A percentile compares a stretch with the other conserved stretches of the same genome.
Conservation (phyloP, 371 early-diverging fungal genomes). For the Apophysomyces ossiformis region DNA sequence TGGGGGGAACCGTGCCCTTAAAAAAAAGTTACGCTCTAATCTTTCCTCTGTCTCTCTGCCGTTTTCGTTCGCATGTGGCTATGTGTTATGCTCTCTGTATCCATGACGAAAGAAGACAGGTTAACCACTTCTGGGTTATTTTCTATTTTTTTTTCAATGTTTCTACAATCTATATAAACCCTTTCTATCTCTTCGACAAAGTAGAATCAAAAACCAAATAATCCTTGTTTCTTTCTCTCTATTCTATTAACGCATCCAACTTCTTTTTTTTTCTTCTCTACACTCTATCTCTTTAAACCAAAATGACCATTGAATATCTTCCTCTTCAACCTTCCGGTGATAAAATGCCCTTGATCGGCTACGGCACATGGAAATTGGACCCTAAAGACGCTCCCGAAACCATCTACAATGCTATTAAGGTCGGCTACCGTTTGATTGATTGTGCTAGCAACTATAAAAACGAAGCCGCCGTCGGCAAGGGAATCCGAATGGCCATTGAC, state of each 20-base stretch:
- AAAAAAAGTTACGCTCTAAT: no score
- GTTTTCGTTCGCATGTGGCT: no score
- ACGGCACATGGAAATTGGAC: slow-evolving; percentile 42
- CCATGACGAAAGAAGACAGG: background rate
- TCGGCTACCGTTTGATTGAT: slow-evolving; percentile 39
- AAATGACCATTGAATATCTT: slow-evolving; percentile 31
- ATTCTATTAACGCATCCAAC: background rate
- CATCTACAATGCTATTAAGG: slow-evolving; percentile 34
- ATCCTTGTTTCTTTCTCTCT: no score
- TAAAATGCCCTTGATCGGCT: slow-evolving; percentile 32
- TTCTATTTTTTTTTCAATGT: no score
- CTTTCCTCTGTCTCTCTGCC: no score
- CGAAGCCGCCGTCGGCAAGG: slow-evolving; percentile 62
- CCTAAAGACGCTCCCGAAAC: slow-evolving; percentile 32
- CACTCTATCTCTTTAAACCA: background rate
- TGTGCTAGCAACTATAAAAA: slow-evolving; percentile 54
- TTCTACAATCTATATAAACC: slow-evolving; percentile 13
- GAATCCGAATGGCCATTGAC: slow-evolving; percentile 49
- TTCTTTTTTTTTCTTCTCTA: background rate
- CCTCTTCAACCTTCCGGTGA: slow-evolving; percentile 31
- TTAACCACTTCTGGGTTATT: background rate
- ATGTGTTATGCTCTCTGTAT: background rate
- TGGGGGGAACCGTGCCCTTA: no score
- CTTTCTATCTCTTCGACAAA: background rate
- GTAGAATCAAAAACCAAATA: no score